Evolutionary conservation across 2,329 filamentous ascomycete species (phyloP), one percentile per base, ranked within the genome.

Genomic region (Hymenoscyphus scutula): DNA sequence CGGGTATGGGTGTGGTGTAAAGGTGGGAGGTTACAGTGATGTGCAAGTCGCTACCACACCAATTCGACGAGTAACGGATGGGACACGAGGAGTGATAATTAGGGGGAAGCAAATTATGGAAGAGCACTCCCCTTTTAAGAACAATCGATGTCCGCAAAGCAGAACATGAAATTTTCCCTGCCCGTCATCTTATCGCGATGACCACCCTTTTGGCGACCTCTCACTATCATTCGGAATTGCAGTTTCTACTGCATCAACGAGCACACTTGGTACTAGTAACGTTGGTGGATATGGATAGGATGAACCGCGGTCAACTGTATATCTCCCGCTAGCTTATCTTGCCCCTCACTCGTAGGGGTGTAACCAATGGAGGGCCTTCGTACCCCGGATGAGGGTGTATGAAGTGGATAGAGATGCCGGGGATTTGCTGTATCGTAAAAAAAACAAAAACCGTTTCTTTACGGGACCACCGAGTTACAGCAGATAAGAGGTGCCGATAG

Each of bases 341-440:
- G 19, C 45, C 45, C 45, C 45, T 51, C 45, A 25, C 19, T 25
- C 19, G 19, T 25, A 23, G 19, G 45, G 45, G 19, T 51, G 45
- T 19, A 29, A 23, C 45, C 45, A 51, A 51, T 51, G 45, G 34
- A 51, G 45, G 5, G 8, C 8, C 45, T 10, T 19, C 23, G 45
- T 51, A 51, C 45, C 45, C 45, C 45, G 19, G 45, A 51, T 51
- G 13, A 51, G 45, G 45, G 23, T 23, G 45, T 51, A 13, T 8
- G 45, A 37, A 37, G 34, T 37, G 34, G 11, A 37, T 27, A 51
- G 10, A 27, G 10, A 10, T 6, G 23, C 45, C 19, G 23, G 45
- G 45, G 45, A 51, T 51, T 51, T 51, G 45, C 23, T 25, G 45
- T 51, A 23, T 51, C 45, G 45, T 51, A 51, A 25, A 51, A 51